phyloP scores from a whole-genome alignment of 345 rosid genomes.

The Brassica juncea region DNA sequence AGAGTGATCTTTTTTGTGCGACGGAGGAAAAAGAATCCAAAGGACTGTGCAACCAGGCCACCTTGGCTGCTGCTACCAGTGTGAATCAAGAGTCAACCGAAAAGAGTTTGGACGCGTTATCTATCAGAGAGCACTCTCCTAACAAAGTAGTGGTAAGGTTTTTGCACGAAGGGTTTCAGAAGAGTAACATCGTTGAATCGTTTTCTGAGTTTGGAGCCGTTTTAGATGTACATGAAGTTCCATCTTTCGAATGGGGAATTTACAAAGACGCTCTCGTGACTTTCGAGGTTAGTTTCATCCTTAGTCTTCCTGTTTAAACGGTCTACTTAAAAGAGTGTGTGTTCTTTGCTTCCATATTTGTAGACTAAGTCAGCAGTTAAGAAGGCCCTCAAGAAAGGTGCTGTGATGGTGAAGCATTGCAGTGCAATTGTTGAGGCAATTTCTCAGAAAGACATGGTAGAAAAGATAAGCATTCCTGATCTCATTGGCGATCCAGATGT shows the following conservation, averaged over 20 bases:
- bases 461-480: slow-evolving; percentile 39
- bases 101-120: slow-evolving; percentile 7
- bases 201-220: slow-evolving; percentile 35
- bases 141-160: slow-evolving; percentile 41
- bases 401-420: background rate
- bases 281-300: slow-evolving; percentile 36
- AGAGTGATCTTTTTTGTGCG: background rate
- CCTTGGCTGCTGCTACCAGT: slow-evolving; percentile 18
- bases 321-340: background rate
- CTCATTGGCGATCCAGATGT: slow-evolving; percentile 47
- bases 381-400: slow-evolving; percentile 40
- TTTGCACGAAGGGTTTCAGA: slow-evolving; percentile 1
- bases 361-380: slow-evolving; percentile 39
- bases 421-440: slow-evolving; percentile 36
- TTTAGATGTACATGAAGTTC: slow-evolving; percentile 33
- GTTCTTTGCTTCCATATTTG: slow-evolving; percentile 16
- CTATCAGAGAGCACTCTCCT: slow-evolving; percentile 9
- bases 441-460: slow-evolving; percentile 31
- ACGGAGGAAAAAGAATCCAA: slow-evolving; percentile 18
- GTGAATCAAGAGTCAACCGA: background rate
- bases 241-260: slow-evolving; percentile 26
- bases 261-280: slow-evolving; percentile 39
- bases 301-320: slow-evolving; percentile 2
- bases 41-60: slow-evolving; percentile 1
- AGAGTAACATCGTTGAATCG: slow-evolving; percentile 2